Base-by-base conservation (phyloP, 352 stramenopile genomes). In the Pythium insidiosum region DNA sequence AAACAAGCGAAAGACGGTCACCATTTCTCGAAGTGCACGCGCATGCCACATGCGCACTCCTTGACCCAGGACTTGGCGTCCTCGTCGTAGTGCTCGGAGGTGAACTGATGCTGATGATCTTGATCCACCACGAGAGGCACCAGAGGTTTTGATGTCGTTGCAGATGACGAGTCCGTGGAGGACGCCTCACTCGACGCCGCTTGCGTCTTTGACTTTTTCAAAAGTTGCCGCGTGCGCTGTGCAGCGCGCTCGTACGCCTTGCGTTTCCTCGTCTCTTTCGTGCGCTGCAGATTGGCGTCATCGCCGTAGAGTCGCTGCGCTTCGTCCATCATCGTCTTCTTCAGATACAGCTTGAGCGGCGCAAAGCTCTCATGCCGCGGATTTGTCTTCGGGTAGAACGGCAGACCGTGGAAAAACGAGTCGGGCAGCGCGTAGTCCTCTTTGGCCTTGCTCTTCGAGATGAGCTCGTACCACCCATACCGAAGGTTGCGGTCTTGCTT, bases 11-110 rank as follows among this genome's bases (percentile, higher is more conserved):
- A n/a, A n/a, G n/a, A 33, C 44, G 13, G 6, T 86, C 56, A 86
- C 70, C 66, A 84, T 45, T 84, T 84, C 52, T 82, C 68, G 58
- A 86, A 76, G n/a, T 82, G 53, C 19, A 86, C 73, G 36, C 63
- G 59, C 58, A 86, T 73, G 15, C 70, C 73, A 37, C 73, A 87
- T 4, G 18, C 47, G 34, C 74, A 87, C 13, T 61, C 50, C 54
- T 84, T 84, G 9, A 61, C 50, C 71, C 71, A 87, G 12, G 41
- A 63, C 5, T 69, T 56, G 4, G 44, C 30, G 7, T 61, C 31
- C 37, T 62, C 28, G 33, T 85, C 60, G 28, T 60, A 80, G 12
- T 21, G 31, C 16, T 87, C 73, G 0, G 26, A 41, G 1, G 28
- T 38, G 37, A 79, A 87, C n/a, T 62, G 44, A 58, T 87, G 73